Evolutionary conservation across 129 eudicot genomes (phyloP), one percentile per base, ranked within the genome.

Genomic region (Erigeron canadensis): DNA sequence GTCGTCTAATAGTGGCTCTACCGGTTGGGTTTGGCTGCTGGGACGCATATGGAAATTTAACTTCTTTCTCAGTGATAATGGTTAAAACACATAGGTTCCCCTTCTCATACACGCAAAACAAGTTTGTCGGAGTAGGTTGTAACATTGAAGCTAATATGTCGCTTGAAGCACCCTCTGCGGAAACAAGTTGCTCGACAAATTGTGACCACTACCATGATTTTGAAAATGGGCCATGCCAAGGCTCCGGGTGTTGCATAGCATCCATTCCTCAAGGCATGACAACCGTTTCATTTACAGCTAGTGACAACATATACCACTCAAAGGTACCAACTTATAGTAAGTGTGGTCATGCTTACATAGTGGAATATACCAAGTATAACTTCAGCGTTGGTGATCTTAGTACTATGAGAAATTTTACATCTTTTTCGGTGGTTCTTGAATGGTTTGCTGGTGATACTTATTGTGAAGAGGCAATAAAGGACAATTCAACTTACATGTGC

Each of bases 341-440:
- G 15, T 66, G 79, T 66, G 61, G 78, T 23, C 57, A 72, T 19
- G 82, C 63, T 78, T 78, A 71, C 72, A 53, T 78, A 18, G 72
- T 65, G 60, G 78, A 73, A 8, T 46, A 51, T 2, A 16, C 10
- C 10, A 16, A 45, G 6, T 78, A 53, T 72, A 13, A 34, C 53
- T 56, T 71, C 11, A 7, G 21, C 45, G 8, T 2, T 4, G 3
- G 39, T 45, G 69, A 78, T 45, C 40, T 19, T 22, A 38, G 1
- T 16, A 44, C 22, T 41, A 50, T 64, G 63, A 65, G 55, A 59
- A 1, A 28, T 28, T 28, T 28, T 28, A 21, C 5, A 45, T 72
- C 21, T 47, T 78, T 42, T 4, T 61, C 67, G 5, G 72, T 15
- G 37, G 38, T 22, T 21, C 78, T 78, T 45, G 39, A 65, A 1